Base-by-base conservation (phyloP, 352 stramenopile species). In the Pythium aquatile region DNA sequence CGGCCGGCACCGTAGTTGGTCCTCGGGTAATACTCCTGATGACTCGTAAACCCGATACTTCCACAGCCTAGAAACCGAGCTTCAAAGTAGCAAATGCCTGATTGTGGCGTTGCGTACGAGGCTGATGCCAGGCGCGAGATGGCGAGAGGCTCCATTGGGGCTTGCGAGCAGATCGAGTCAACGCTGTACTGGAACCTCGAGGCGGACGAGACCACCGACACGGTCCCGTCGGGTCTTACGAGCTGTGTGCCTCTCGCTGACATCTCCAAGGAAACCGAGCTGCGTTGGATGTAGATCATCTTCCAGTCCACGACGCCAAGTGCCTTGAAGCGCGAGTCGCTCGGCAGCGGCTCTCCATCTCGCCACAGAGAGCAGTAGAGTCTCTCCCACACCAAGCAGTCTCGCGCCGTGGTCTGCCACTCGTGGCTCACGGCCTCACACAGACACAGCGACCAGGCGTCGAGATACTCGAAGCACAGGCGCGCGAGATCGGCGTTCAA, bases 21-120 rank as follows among this genome's bases (percentile, higher is more conserved):
- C 13, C 42, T 61, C 39, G 68, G 51, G 1, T 33, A 17, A 2
- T 54, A 11, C 5, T n/a, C 44, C 2, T 51, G 54, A 26, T 73
- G 35, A 0, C 55, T 58, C 3, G 72, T 66, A 17, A 79, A 20
- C 3, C 75, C 75, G 24, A 78, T 40, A 13, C 72, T 79, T 20
- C 74, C 73, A 28, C 62, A 74, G 54, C 63, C 65, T 3, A 32
- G 20, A 35, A 75, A 40, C 13, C 30, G 51, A 3, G 56, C 74
- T 63, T 82, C 75, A 60, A 76, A 82, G 69, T 82, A 82, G 26
- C 24, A 63, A 24, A 75, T 30, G 11, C 28, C 48, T 3, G 29
- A 28, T 2, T 47, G 13, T 0, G 11, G 1, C 17, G 5, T 7
- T 2, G 7, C 11, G 3, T 3, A 16, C 13, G 16, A 4, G 6